phyloP scores from a whole-genome alignment of 1,139 yeast genomes.

The Pichia sp. region DNA sequence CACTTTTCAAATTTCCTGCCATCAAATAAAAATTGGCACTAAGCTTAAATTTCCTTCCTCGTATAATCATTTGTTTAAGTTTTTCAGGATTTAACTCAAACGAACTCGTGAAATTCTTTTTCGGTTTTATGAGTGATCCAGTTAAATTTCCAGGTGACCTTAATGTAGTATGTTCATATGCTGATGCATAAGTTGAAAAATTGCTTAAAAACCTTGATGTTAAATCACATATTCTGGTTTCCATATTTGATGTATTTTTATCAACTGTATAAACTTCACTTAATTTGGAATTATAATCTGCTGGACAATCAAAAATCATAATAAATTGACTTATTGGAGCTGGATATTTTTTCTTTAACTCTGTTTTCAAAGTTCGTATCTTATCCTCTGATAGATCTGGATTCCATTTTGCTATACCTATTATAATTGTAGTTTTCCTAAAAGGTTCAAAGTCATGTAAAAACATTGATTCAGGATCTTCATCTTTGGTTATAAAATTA shows the following conservation, averaged over 20 bases:
- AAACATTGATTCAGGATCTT: conserved; percentile 55
- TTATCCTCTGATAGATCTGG: conserved; percentile 30
- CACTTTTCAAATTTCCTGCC: conserved; percentile 72
- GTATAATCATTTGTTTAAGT: conserved; percentile 29
- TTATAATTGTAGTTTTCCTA: conserved; percentile 61
- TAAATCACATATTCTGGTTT: conserved; percentile 69
- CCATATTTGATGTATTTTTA: conserved; percentile 35
- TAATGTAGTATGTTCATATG: conserved; percentile 64
- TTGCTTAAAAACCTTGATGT: conserved; percentile 57
- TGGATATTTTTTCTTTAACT: conserved; percentile 44
- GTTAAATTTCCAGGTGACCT: conserved; percentile 67
- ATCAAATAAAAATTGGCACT: conserved; percentile 70
- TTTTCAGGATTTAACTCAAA: conserved; percentile 32
- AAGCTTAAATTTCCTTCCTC: conserved; percentile 71
- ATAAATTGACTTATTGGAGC: conserved; percentile 58
- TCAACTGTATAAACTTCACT: conserved; percentile 17
- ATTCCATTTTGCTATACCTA: conserved; percentile 54
- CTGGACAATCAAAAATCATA: conserved; percentile 53
- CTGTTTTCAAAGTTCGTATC: conserved; percentile 30
- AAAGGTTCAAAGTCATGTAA: conserved; percentile 87
- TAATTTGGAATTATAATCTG: conserved; percentile 19
- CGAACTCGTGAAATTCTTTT: conserved; percentile 37
- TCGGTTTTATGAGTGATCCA: conserved; percentile 28
- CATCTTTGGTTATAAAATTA: conserved; percentile 44
- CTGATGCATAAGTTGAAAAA: conserved; percentile 62